Conservation (phyloP, 176 grass and related monocot species). For the Tillandsia leiboldiana region DNA sequence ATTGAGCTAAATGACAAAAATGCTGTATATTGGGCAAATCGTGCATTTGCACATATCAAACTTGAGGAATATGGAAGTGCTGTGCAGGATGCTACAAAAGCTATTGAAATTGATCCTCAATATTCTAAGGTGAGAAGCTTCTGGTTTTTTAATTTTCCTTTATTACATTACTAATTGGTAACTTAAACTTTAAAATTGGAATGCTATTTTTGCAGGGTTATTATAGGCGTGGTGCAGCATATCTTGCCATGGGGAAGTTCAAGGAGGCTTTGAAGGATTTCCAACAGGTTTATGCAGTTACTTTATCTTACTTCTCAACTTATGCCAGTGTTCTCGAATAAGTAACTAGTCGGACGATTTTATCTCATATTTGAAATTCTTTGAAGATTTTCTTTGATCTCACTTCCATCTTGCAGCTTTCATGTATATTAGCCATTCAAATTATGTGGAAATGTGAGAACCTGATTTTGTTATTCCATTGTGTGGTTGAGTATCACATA, state of each 20-base stretch:
- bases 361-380: too few relatives aligned
- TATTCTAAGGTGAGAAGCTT: conserved; percentile 59
- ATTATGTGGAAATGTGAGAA: too few relatives aligned
- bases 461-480: too few relatives aligned
- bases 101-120: conserved; percentile 69
- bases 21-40: conserved; percentile 84
- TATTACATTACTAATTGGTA: background rate
- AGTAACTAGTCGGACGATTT: background rate
- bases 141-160: background rate
- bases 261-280: conserved; percentile 97
- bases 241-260: conserved; percentile 95
- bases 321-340: background rate
- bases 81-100: conserved; percentile 67
- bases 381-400: too few relatives aligned
- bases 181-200: background rate
- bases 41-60: conserved; percentile 84
- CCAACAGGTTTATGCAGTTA: conserved; percentile 49
- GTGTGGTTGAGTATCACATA: too few relatives aligned
- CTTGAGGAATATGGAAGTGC: conserved; percentile 92
- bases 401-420: too few relatives aligned
- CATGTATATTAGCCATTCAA: too few relatives aligned
- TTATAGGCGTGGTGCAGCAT: conserved; percentile 68
- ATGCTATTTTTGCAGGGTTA: conserved; percentile 46
- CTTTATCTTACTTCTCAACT: background rate
- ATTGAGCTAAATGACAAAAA: conserved; percentile 67